A percentile compares a stretch with the other conserved stretches of the same genome.
These are phyloP conservation scores for Aspergillus leporis DNA, from an alignment of 495 filamentous ascomycete species.

Conservation along the genomic window DNA sequence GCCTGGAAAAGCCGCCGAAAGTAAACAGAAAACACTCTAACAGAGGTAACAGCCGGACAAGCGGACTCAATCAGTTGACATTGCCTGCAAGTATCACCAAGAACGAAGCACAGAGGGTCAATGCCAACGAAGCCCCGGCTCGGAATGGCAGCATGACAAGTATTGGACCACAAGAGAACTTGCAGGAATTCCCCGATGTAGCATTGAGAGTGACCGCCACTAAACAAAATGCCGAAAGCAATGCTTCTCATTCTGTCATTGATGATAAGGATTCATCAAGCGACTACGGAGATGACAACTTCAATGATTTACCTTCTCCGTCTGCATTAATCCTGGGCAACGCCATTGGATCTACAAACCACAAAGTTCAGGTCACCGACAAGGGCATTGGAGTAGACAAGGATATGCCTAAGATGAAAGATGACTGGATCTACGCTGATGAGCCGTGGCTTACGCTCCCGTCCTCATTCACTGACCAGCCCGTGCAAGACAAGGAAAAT, in stretches of 20 bases:
- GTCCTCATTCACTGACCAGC: not conserved
- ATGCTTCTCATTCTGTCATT: not conserved
- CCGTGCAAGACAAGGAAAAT: too few species aligned
- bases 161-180: not conserved
- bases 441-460: not conserved
- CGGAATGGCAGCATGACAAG: not conserved
- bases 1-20: conserved; percentile 75
- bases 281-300: conserved; percentile 37
- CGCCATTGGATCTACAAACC: not conserved
- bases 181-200: not conserved
- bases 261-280: conserved; percentile 22
- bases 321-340: conserved; percentile 28
- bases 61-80: conserved; percentile 32
- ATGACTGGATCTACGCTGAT: conserved; percentile 10
- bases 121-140: conserved; percentile 3
- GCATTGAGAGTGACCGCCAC: too few species aligned
- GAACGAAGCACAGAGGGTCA: conserved; percentile 22
- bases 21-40: conserved; percentile 37
- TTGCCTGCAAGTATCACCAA: conserved; percentile 30
- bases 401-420: not conserved
- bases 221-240: not conserved
- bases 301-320: conserved; percentile 45
- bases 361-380: not conserved
- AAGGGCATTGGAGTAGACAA: not conserved
- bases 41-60: conserved; percentile 17